A percentile compares a stretch with the other conserved stretches of the same genome.
These are phyloP conservation scores for Shiraia sp. DNA, from an alignment of 2,329 filamentous ascomycete genomes.

Conservation along the genomic window DNA sequence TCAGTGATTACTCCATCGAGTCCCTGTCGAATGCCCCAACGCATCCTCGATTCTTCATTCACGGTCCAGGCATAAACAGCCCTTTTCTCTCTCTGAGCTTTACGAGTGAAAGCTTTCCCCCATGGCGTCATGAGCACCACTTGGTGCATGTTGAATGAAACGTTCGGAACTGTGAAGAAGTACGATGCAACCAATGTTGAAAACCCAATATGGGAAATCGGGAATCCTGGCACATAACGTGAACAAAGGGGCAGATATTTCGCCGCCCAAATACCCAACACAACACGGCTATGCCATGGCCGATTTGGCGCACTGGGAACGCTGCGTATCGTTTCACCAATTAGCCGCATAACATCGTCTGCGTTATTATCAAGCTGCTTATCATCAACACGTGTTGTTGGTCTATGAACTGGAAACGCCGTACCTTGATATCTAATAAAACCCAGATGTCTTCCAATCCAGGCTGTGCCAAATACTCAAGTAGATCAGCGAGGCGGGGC, in stretches of 20 bases:
- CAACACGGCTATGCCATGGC: constrained; percentile 73
- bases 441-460: constrained; percentile 74
- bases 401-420: neutral
- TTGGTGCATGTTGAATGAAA: constrained; percentile 80
- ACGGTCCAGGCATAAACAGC: constrained; percentile 84
- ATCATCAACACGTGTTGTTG: constrained; percentile 6
- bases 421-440: constrained; percentile 84
- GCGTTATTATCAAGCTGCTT: constrained; percentile 69
- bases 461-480: constrained; percentile 70
- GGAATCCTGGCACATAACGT: constrained; percentile 64
- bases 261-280: constrained; percentile 82
- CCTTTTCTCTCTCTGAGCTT: constrained; percentile 60
- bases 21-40: constrained; percentile 69
- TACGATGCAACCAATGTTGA: constrained; percentile 69
- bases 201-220: constrained; percentile 70
- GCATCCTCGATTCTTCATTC: constrained; percentile 78
- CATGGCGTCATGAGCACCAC: constrained; percentile 68
- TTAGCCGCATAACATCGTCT: constrained; percentile 69
- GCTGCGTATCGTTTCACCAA: constrained; percentile 65
- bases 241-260: constrained; percentile 69
- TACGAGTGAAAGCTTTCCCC: constrained; percentile 68
- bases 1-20: constrained; percentile 88
- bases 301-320: constrained; percentile 47
- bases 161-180: constrained; percentile 68
- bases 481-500: constrained; percentile 73